A percentile compares a stretch with the other conserved stretches of the same genome.
Conservation (phyloP, 176 grass and related monocot genomes). For the Carex kokanica region DNA sequence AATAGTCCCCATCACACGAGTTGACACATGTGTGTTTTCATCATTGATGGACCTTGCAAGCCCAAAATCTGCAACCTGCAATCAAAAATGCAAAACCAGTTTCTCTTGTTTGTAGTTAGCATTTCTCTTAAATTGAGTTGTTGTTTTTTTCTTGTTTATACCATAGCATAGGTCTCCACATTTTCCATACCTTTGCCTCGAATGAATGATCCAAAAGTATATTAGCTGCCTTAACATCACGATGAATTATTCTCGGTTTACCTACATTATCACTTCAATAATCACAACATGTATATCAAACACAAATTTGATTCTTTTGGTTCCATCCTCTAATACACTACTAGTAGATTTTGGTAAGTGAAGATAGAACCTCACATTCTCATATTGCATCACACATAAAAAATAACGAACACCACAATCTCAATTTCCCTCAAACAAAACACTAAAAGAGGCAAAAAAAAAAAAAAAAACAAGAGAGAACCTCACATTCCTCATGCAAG, state of each 20-base stretch:
- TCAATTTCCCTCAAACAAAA: background rate
- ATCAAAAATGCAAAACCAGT: background rate
- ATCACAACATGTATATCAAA: background rate
- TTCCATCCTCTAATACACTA: background rate
- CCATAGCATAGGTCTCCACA: background rate
- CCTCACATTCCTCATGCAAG: conserved; percentile 37
- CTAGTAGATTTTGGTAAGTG: no score
- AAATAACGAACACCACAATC: background rate
- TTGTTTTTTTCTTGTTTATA: background rate
- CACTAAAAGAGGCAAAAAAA: background rate
- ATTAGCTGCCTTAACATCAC: conserved; percentile 41
- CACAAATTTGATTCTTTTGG: background rate
- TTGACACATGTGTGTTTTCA: background rate
- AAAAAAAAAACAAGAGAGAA: background rate
- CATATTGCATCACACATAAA: background rate
- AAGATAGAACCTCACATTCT: background rate
- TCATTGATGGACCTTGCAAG: conserved; percentile 5
- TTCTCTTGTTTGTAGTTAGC: background rate
- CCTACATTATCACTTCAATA: conserved; percentile 10
- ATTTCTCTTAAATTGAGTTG: background rate
- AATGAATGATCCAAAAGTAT: conserved; percentile 42
- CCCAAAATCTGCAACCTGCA: conserved; percentile 21
- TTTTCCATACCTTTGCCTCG: conserved; percentile 26
- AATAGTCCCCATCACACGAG: conserved; percentile 7
- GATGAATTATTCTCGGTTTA: conserved; percentile 35